Evolutionary conservation across 202 grass and related monocot genomes (phyloP).

Genomic region (Zoysia matrella): DNA sequence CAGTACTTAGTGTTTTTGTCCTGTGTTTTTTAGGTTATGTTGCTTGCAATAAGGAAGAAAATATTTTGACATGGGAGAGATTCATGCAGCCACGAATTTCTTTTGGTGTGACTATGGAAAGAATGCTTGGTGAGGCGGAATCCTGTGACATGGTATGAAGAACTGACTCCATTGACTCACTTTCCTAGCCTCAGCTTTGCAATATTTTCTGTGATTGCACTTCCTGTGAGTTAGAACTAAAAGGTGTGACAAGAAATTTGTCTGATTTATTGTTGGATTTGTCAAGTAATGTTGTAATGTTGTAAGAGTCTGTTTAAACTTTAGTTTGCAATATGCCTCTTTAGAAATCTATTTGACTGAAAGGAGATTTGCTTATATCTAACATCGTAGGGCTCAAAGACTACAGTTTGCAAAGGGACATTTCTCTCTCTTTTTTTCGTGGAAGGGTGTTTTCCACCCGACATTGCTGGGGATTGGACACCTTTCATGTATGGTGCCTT

Average conservation of each 20-base stretch:
- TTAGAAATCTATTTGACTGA: neutral
- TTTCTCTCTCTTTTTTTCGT: neutral
- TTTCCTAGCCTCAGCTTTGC: neutral
- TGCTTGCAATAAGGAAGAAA: conserved; percentile 84
- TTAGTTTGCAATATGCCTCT: conserved; percentile 3
- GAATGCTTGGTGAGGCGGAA: conserved; percentile 60
- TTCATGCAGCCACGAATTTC: conserved; percentile 75
- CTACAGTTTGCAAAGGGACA: neutral
- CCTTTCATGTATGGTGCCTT: neutral
- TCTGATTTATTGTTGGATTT: neutral
- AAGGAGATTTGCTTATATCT: neutral
- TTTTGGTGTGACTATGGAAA: conserved; percentile 84
- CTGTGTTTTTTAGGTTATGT: conserved; percentile 54
- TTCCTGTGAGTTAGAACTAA: conserved; percentile 13
- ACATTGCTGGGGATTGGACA: neutral
- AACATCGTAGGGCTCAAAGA: neutral
- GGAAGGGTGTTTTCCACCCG: neutral
- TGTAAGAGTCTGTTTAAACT: neutral
- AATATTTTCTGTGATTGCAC: neutral
- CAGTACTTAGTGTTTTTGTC: neutral
- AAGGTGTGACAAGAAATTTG: neutral
- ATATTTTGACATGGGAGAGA: conserved; percentile 92
- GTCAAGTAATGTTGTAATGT: neutral
- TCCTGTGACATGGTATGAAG: conserved; percentile 61
- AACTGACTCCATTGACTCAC: neutral